Conservation (phyloP, 345 rosid species). For the Rhodamnia rubescens region DNA sequence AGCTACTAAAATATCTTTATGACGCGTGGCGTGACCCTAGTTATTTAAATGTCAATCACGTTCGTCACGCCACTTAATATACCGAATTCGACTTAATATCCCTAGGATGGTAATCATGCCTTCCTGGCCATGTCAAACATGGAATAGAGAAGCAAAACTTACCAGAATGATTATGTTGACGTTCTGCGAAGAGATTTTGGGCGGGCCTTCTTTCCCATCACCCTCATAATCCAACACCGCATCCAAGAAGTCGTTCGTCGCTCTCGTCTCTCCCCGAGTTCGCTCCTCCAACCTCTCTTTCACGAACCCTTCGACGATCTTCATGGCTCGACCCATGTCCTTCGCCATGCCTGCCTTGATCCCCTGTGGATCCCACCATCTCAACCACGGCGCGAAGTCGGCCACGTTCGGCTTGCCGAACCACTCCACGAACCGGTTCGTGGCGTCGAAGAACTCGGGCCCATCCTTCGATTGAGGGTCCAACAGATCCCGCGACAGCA, state of each 20-base stretch:
- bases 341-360: conserved; percentile 8
- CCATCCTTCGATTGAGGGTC: neutral
- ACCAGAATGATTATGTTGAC: neutral
- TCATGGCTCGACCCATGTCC: neutral
- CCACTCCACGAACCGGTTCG: neutral
- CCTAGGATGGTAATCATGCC: neutral
- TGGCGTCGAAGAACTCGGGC: neutral
- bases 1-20: neutral
- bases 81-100: neutral
- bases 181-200: neutral
- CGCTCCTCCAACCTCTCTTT: neutral
- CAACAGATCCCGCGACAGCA: neutral
- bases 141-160: neutral
- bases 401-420: neutral
- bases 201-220: neutral
- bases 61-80: neutral
- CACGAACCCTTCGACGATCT: neutral
- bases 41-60: neutral
- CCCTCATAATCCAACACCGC: neutral
- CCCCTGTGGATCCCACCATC: conserved; percentile 14
- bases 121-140: neutral
- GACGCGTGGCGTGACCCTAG: neutral
- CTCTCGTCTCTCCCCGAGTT: neutral
- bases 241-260: neutral
- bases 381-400: neutral